Percentiles rank a stretch among this genome's conserved stretches.
phyloP scores from a whole-genome alignment of 345 rosid species.

The Linum lewisii region DNA sequence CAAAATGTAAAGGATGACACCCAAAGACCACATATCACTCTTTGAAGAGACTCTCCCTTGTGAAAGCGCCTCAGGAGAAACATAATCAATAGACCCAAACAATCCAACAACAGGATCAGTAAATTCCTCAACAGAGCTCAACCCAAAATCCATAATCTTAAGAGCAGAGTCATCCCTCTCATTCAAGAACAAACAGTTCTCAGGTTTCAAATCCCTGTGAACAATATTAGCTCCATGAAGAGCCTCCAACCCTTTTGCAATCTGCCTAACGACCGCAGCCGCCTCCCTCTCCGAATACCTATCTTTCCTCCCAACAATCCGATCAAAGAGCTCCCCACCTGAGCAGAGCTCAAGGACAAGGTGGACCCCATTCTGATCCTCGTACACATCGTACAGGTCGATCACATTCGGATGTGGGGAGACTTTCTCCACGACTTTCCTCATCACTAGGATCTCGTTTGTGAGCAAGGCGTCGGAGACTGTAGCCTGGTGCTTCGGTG shows the following conservation, averaged over 20 bases:
- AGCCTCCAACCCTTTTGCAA: constrained; percentile 41
- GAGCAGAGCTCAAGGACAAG: constrained; percentile 54
- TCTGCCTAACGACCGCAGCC: constrained; percentile 45
- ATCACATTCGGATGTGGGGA: constrained; percentile 55
- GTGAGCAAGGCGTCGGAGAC: constrained; percentile 50
- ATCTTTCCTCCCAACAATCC: constrained; percentile 35
- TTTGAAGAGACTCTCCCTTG: constrained; percentile 42
- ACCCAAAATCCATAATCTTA: constrained; percentile 69
- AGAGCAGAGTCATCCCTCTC: constrained; percentile 36
- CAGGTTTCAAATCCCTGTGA: constrained; percentile 60
- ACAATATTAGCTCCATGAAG: constrained; percentile 43
- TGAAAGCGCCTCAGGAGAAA: constrained; percentile 58
- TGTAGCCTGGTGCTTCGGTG: constrained; percentile 35
- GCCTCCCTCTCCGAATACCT: constrained; percentile 39
- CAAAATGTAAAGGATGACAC: constrained; percentile 51
- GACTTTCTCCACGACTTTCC: constrained; percentile 49
- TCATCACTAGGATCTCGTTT: constrained; percentile 58
- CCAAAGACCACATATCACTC: constrained; percentile 63
- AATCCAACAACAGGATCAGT: constrained; percentile 61
- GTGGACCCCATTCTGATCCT: constrained; percentile 54
- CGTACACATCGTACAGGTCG: constrained; percentile 51
- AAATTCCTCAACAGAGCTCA: constrained; percentile 55
- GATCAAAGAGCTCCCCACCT: constrained; percentile 51
- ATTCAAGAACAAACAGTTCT: constrained; percentile 51
- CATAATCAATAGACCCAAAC: constrained; percentile 61